phyloP scores from a whole-genome alignment of 2,329 filamentous ascomycete genomes.

The Cladosporium sp. region DNA sequence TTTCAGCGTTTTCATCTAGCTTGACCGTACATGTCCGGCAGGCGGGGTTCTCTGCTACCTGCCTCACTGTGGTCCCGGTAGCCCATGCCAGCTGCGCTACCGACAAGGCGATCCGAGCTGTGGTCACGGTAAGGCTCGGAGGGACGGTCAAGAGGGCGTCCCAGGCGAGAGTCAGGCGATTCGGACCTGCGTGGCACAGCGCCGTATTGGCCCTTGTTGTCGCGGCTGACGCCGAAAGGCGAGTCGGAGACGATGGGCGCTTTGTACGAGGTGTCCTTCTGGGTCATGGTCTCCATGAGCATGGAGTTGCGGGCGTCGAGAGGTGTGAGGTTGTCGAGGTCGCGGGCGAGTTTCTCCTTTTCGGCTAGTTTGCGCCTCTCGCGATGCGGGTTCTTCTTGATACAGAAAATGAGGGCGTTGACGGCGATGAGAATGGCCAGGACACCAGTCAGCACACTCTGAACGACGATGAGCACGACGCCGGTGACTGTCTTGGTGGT shows the following conservation, averaged over 20 bases:
- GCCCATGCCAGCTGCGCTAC: slow-evolving; percentile 31
- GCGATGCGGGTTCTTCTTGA: slow-evolving; percentile 85
- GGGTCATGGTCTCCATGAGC: slow-evolving; percentile 58
- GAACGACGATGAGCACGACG: slow-evolving; percentile 87
- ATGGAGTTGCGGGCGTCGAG: slow-evolving; percentile 84
- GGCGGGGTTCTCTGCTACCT: slow-evolving; percentile 13
- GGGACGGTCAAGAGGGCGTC: slow-evolving; percentile 14
- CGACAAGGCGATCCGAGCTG: slow-evolving; percentile 28
- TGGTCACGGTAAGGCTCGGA: slow-evolving; percentile 20
- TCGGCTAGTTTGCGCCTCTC: slow-evolving; percentile 84
- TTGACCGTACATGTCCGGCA: slow-evolving; percentile 6
- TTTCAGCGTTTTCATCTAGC: background rate
- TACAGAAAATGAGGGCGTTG: slow-evolving; percentile 79
- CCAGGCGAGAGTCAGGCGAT: slow-evolving; percentile 14
- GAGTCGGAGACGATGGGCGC: slow-evolving; percentile 27
- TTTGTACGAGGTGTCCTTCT: slow-evolving; percentile 29
- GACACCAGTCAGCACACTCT: slow-evolving; percentile 75
- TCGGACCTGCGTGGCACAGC: slow-evolving; percentile 22
- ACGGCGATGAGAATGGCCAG: slow-evolving; percentile 83
- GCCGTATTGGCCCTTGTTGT: slow-evolving; percentile 30
- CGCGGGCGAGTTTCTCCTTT: slow-evolving; percentile 70
- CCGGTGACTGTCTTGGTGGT: slow-evolving; percentile 93
- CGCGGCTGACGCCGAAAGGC: slow-evolving; percentile 22
- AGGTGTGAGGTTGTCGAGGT: slow-evolving; percentile 78
- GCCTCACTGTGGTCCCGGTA: slow-evolving; percentile 17